Evolutionary conservation across 805 yeast species (phyloP), one percentile per base, ranked within the genome.

Genomic region (Hemisphaericaspora nanyangensis): DNA sequence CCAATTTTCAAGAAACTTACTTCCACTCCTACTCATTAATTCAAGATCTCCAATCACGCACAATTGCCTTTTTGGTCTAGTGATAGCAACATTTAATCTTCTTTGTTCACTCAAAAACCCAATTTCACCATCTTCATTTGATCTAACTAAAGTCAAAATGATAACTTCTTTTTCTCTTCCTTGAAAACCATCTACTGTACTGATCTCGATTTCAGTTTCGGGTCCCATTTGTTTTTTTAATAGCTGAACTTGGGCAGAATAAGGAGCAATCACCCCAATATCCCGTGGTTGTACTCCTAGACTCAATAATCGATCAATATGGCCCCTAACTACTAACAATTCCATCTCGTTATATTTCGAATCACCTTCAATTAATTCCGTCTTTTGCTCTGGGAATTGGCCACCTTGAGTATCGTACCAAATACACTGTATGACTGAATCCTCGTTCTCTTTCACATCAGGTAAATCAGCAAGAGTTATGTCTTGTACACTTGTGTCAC

Each of bases 381-480:
- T 50, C 2, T 48, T 26, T 40, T 67, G 65, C 54, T 90, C 97
- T 0, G 77, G 79, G 51, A 71, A 89, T 27, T 82, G 85, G 6
- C 88, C 95, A 13, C 96, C 96, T 61, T 88, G 93, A 0, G 98
- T 93, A 52, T 93, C 98, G 47, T 83, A 81, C 96, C 96, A 90
- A 1, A 88, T 65, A 35, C 70, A 65, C 2, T 82, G 77, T 1
- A 67, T 65, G 1, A 56, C 57, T 0, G 91, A 77, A 7, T 76
- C 80, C 18, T 82, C 89, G 33, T 68, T 72, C 3, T 56, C 57
- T 5, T 65, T 65, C 0, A 75, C 72, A 2, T 45, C 40, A 1
- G 49, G 46, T 17, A 90, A 50, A 48, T 87, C 95, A 2, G 56
- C 46, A 6, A 89, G 66, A 1, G 63, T 57, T 20, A 77, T 74